Evolutionary conservation across 1,284 basidiomycete species (phyloP), one percentile per base, ranked within the genome.

Genomic region (Xerocomus cyaneibrunnescens): DNA sequence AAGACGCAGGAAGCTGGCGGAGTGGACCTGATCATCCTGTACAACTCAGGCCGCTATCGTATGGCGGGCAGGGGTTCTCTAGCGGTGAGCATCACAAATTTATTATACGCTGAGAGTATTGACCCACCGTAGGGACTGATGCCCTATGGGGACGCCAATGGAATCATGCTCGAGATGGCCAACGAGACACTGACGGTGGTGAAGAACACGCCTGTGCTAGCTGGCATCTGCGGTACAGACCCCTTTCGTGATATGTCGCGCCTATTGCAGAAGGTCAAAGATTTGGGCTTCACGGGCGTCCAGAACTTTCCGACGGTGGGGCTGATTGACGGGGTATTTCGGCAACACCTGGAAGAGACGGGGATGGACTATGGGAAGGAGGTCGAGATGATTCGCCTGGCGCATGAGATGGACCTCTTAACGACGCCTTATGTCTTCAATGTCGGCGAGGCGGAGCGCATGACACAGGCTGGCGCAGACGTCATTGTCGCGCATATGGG

Each of bases 61-160:
- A 62, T 63, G 67, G 62, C 65, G 17, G 65, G 59, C 16, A 57
- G 66, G 32, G 64, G 66, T n/a, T 66, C 64, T 22, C 47, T 65
- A 23, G 64, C 66, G 32, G 64, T 64, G 52, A 50, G 65, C 38
- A 39, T 21, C 38, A 23, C 31, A 32, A 17, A 30, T 32, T 37
- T 48, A n/a, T 22, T 40, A 28, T 27, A 37, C 21, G 14, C 16
- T 16, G 23, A 17, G 28, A 13, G n/a, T 41, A 17, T 45, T 46
- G 32, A 60, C 17, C 23, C 30, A 9, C n/a, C 10, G n/a, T 31
- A 68, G 54, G 67, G 64, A 31, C 50, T 65, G 35, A 65, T 66
- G 64, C 65, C 66, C 19, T 68, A 65, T n/a, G 65, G 68, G 19
- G 64, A 69, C 41, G 65, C 62, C 3, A 70, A 70, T 40, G 58